Evolutionary conservation across 345 rosid species (phyloP).

Genomic region (Pugionium cornutum): DNA sequence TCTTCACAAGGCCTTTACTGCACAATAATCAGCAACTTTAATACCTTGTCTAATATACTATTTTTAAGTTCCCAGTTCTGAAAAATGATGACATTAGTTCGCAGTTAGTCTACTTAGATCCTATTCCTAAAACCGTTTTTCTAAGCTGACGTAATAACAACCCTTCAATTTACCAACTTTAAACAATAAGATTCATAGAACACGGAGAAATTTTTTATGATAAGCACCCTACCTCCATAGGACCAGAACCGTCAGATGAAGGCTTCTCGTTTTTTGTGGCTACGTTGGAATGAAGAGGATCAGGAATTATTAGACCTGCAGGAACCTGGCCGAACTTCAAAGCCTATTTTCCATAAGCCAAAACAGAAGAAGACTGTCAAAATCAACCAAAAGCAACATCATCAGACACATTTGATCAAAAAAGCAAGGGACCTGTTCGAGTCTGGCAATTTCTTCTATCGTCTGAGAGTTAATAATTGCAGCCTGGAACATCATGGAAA

Average conservation of each 20-base stretch:
- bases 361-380: slow-evolving; percentile 33
- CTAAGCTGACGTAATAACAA: slow-evolving; percentile 1
- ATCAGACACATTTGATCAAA: slow-evolving; percentile 4
- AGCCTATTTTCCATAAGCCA: slow-evolving; percentile 56
- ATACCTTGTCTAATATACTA: background rate
- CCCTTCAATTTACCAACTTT: background rate
- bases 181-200: slow-evolving; percentile 1
- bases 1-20: background rate
- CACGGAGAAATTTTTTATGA: background rate
- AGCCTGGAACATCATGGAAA: slow-evolving; percentile 62
- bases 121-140: background rate
- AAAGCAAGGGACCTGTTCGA: slow-evolving; percentile 66
- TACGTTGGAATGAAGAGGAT: slow-evolving; percentile 11
- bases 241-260: slow-evolving; percentile 51
- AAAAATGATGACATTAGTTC: background rate
- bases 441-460: slow-evolving; percentile 97
- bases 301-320: slow-evolving; percentile 66
- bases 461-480: slow-evolving; percentile 99
- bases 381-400: slow-evolving; percentile 20
- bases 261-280: slow-evolving; percentile 42
- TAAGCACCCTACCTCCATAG: slow-evolving; percentile 54
- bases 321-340: slow-evolving; percentile 93
- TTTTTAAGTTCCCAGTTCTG: background rate
- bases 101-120: background rate
- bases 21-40: background rate